phyloP scores from a whole-genome alignment of 2,329 filamentous ascomycete species.

The Fusarium xyrophilum region DNA sequence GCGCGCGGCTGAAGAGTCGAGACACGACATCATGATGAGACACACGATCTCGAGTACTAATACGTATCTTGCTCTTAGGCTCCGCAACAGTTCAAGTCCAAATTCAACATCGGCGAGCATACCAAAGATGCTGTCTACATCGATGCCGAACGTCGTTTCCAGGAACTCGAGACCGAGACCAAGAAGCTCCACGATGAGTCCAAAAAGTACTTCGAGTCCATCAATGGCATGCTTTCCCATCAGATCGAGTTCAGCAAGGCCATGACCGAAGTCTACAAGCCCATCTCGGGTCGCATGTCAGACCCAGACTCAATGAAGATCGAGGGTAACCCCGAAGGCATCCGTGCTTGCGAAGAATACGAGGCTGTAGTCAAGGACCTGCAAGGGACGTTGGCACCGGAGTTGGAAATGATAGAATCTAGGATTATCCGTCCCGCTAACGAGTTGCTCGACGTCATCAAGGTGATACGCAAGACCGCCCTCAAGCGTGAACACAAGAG shows the following conservation, averaged over 20 bases:
- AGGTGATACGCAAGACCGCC: slow-evolving; percentile 87
- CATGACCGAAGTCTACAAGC: slow-evolving; percentile 96
- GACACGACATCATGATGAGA: neutral
- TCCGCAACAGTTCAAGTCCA: slow-evolving; percentile 88
- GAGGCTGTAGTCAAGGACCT: slow-evolving; percentile 88
- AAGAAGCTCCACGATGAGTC: slow-evolving; percentile 97
- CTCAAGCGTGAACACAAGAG: slow-evolving; percentile 96
- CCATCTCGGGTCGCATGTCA: slow-evolving; percentile 93
- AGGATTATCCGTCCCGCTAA: slow-evolving; percentile 91
- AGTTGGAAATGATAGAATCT: slow-evolving; percentile 96
- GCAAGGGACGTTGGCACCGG: slow-evolving; percentile 84
- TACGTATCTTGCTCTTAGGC: slow-evolving; percentile 57
- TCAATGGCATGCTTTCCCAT: slow-evolving; percentile 96
- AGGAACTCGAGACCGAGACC: slow-evolving; percentile 93
- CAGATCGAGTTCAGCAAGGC: slow-evolving; percentile 98
- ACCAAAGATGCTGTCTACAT: slow-evolving; percentile 95
- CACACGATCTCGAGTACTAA: slow-evolving; percentile 6
- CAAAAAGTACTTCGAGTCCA: slow-evolving; percentile 95
- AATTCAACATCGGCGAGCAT: slow-evolving; percentile 94
- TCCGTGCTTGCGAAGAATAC: slow-evolving; percentile 95
- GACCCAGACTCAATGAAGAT: slow-evolving; percentile 84
- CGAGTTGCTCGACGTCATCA: slow-evolving; percentile 93
- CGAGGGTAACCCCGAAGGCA: slow-evolving; percentile 91
- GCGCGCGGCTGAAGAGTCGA: neutral
- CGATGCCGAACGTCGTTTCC: slow-evolving; percentile 91